phyloP scores from a whole-genome alignment of 2,329 filamentous ascomycete species.

The Colletotrichum sp. region DNA sequence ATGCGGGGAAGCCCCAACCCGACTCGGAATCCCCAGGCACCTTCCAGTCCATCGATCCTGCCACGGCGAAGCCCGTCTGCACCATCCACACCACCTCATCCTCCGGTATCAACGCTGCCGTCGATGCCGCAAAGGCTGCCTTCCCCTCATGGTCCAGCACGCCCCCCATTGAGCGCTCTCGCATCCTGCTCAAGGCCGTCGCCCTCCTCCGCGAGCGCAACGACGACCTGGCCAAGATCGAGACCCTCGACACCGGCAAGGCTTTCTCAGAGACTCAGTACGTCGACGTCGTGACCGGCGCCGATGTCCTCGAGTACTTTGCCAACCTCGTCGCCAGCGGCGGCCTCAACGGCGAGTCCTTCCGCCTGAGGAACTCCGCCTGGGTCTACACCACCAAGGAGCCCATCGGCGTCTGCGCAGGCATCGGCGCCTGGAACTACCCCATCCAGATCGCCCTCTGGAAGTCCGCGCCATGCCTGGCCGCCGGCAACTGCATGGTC shows the following conservation, averaged over 20 bases:
- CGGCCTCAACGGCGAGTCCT: constrained; percentile 81
- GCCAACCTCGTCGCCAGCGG: constrained; percentile 80
- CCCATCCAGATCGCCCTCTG: constrained; percentile 89
- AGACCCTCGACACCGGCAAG: constrained; percentile 88
- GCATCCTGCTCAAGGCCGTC: constrained; percentile 80
- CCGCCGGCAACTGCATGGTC: constrained; percentile 87
- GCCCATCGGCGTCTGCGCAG: constrained; percentile 81
- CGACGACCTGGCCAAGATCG: constrained; percentile 77
- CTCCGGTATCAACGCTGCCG: constrained; percentile 72
- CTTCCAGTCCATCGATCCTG: constrained; percentile 77
- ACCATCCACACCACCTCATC: constrained; percentile 74
- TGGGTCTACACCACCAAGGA: constrained; percentile 86
- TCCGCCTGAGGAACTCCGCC: constrained; percentile 74
- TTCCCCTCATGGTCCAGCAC: constrained; percentile 81
- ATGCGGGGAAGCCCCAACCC: constrained; percentile 72
- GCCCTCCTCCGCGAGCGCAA: constrained; percentile 76
- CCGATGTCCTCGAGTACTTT: constrained; percentile 87
- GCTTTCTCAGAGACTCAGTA: constrained; percentile 83
- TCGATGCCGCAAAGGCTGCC: constrained; percentile 72
- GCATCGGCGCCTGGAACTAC: constrained; percentile 92
- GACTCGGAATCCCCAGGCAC: constrained; percentile 63
- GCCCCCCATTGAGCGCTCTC: constrained; percentile 74
- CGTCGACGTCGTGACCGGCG: constrained; percentile 83
- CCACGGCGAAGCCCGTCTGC: constrained; percentile 71
- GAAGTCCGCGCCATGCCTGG: constrained; percentile 86